Base-by-base conservation (phyloP, 2,329 filamentous ascomycete genomes). In the Macrophomina tecta region DNA sequence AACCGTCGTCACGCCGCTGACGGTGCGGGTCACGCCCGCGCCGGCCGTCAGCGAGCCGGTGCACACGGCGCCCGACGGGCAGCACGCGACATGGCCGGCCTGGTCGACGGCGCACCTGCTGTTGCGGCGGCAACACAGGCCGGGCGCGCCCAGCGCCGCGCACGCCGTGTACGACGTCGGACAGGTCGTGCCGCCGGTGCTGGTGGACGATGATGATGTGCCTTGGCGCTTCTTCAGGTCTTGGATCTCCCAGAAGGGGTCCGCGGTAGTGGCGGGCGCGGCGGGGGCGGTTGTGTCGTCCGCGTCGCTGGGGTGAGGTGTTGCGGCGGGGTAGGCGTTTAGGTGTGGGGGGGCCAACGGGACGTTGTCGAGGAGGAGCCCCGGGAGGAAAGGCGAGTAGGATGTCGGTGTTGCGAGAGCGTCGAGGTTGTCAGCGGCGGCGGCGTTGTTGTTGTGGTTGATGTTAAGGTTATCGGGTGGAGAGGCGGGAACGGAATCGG, bases 21-120 rank as follows among this genome's bases (percentile, higher is more conserved):
- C 64, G 14, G 46, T 14, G 11, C 18, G 28, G 14, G 40, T 60
- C 3, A 28, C 16, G 48, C 65, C 69, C 12, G 65, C 45, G 60
- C 63, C 58, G 40, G 89, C 80, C 8, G 80, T 82, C 2, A 45
- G 11, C 42, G 42, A 45, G 8, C 87, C 87, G 0, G 87, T 89
- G 72, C 87, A 90, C 34, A 79, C 82, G 14, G 84, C 84, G 61
- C 84, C 83, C 32, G 77, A 80, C 0, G 86, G 86, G 76, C 87
- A 90, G 80, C 87, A 90, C 30, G 87, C 87, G 64, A 89, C 83
- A 68, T 88, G 81, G 64, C 86, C 82, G 45, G 82, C 84, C 48
- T 77, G 76, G 75, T 90, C 87, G 61, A 82, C 81, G 49, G 84
- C 82, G 78, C 87, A 90, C 66, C 82, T 79, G 28, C 85, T 82